Conservation (phyloP, 768 basidiomycete species). For the Rhizopogon sp. region DNA sequence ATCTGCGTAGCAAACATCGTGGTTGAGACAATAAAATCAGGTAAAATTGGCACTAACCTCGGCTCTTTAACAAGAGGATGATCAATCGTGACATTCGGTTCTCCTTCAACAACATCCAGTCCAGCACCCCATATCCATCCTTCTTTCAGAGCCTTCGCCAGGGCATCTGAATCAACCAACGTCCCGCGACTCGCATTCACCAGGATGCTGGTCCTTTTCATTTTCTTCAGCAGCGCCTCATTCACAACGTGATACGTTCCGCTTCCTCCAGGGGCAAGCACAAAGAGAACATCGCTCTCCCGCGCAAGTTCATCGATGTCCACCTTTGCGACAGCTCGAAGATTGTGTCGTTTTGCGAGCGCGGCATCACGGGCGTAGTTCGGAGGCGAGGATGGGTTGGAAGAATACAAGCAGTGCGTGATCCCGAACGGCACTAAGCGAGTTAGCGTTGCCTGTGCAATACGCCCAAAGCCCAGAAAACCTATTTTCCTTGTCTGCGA, state of each 20-base stretch:
- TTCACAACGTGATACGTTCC: conserved; percentile 71
- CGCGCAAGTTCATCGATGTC: conserved; percentile 63
- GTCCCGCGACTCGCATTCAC: conserved; percentile 86
- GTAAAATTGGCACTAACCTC: conserved; percentile 35
- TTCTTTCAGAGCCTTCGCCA: conserved; percentile 72
- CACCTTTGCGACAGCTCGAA: conserved; percentile 47
- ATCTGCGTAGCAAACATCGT: conserved; percentile 36
- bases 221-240: conserved; percentile 65
- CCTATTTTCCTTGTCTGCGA: conserved; percentile 66
- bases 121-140: conserved; percentile 90
- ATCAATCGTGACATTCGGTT: conserved; percentile 66
- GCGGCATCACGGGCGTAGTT: conserved; percentile 34
- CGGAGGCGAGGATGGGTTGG: conserved; percentile 47
- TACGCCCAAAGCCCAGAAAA: conserved; percentile 94
- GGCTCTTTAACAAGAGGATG: conserved; percentile 81
- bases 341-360: conserved; percentile 29
- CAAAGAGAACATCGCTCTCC: conserved; percentile 80
- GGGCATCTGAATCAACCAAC: conserved; percentile 85
- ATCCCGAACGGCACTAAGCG: conserved; percentile 83
- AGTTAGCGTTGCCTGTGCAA: conserved; percentile 77
- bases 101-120: conserved; percentile 90
- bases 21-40: background rate
- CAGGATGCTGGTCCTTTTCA: conserved; percentile 81
- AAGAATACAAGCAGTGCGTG: conserved; percentile 64
- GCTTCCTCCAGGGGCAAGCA: conserved; percentile 73